These are phyloP conservation scores for Cyberlindnera americana DNA, from an alignment of 805 yeast genomes.

Conservation along the genomic window DNA sequence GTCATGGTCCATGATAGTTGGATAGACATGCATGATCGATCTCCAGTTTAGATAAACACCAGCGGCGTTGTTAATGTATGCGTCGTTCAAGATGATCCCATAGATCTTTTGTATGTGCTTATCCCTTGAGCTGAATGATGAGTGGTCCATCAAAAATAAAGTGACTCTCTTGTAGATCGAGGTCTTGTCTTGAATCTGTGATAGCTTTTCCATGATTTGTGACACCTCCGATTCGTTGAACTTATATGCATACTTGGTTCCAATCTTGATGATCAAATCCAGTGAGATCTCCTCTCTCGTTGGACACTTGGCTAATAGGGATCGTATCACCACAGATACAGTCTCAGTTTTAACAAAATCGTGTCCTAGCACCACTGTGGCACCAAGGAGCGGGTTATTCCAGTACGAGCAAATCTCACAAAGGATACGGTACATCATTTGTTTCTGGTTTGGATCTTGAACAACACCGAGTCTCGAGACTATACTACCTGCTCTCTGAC, in stretches of 20 bases:
- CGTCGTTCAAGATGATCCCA: conserved; percentile 16
- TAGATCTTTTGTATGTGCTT: conserved; percentile 11
- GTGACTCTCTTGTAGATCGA: conserved; percentile 9
- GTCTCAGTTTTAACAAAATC: not conserved
- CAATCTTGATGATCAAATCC: conserved; percentile 17
- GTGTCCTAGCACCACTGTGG: conserved; percentile 9
- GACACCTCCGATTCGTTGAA: conserved; percentile 16
- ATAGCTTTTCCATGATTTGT: conserved; percentile 16
- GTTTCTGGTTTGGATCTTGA: conserved; percentile 1
- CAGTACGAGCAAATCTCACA: conserved; percentile 12
- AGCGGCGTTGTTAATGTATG: conserved; percentile 15
- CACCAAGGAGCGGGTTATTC: conserved; percentile 11
- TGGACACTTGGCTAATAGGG: conserved; percentile 21
- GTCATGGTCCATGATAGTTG: conserved; percentile 20
- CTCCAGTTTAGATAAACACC: conserved; percentile 25
- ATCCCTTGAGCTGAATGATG: conserved; percentile 6
- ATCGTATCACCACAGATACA: conserved; percentile 5
- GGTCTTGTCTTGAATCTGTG: conserved; percentile 5
- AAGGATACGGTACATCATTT: conserved; percentile 7
- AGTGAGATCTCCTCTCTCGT: conserved; percentile 19
- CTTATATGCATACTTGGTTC: conserved; percentile 6
- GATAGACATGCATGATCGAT: conserved; percentile 11
- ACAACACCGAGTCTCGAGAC: conserved; percentile 3
- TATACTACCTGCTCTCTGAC: conserved; percentile 5
- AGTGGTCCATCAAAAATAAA: conserved; percentile 11